Conservation (phyloP, 208 protist genomes). For the Leishmania turanica region DNA sequence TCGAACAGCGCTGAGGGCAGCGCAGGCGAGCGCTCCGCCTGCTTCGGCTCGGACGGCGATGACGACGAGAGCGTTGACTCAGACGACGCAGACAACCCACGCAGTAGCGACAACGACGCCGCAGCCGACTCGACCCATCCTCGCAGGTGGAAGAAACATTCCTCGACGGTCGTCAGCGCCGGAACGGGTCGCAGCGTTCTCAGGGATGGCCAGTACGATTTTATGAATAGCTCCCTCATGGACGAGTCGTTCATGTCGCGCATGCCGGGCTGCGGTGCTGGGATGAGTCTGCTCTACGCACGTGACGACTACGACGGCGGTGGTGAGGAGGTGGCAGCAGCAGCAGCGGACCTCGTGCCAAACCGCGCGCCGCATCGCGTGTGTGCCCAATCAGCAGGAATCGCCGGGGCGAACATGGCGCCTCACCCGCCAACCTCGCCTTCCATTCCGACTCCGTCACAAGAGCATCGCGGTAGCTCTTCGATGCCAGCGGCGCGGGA, state of each 20-base stretch:
- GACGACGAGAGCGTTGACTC: background rate
- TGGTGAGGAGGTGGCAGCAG: background rate
- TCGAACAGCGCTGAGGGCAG: constrained; percentile 14
- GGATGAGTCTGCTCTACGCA: constrained; percentile 4
- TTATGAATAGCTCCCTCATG: constrained; percentile 33
- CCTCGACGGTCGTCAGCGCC: background rate
- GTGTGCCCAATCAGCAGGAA: background rate
- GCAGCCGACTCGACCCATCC: background rate
- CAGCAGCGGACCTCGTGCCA: background rate
- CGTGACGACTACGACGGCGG: constrained; percentile 6
- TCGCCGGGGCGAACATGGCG: background rate
- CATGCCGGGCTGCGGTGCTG: background rate
- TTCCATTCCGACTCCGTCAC: background rate
- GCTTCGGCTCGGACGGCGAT: constrained; percentile 1
- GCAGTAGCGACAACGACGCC: background rate
- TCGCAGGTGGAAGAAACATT: background rate
- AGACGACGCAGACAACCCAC: background rate
- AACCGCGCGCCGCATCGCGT: background rate
- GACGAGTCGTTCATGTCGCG: constrained; percentile 3
- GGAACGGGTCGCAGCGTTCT: constrained; percentile 11
- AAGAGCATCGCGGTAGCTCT: background rate
- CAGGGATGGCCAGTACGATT: constrained; percentile 20
- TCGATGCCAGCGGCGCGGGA: background rate
- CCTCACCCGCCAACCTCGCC: background rate
- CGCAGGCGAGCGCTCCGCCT: constrained; percentile 11